These are phyloP conservation scores for Hylodesmum podocarpum DNA, from an alignment of 306 rosid genomes.

Conservation along the genomic window DNA sequence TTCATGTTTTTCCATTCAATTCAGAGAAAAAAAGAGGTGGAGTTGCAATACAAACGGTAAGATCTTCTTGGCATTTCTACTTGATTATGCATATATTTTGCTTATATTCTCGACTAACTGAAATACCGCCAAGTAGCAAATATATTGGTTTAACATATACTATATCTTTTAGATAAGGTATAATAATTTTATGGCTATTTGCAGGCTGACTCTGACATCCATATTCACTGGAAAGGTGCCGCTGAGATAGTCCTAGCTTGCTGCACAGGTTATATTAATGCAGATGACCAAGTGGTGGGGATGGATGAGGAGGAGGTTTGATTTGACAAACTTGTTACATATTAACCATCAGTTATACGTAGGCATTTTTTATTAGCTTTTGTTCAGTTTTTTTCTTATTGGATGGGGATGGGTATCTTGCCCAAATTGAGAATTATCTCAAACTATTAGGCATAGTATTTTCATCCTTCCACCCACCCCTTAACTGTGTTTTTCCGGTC, in stretches of 20 bases:
- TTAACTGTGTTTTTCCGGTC: not conserved
- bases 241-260: slow-evolving; percentile 88
- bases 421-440: not conserved
- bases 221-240: slow-evolving; percentile 98
- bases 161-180: not conserved
- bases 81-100: slow-evolving; percentile 4
- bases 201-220: slow-evolving; percentile 70
- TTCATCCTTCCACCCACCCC: not conserved
- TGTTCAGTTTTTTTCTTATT: not conserved
- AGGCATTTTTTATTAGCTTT: not conserved
- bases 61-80: slow-evolving; percentile 16
- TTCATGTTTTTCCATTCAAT: slow-evolving; percentile 88
- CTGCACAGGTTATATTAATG: slow-evolving; percentile 60
- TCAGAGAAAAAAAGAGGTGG: slow-evolving; percentile 96
- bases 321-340: slow-evolving; percentile 10
- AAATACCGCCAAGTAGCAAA: not conserved
- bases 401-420: not conserved
- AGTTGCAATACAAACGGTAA: slow-evolving; percentile 75
- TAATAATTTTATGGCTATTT: slow-evolving; percentile 5
- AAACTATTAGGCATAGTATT: not conserved
- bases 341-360: not conserved
- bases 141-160: not conserved
- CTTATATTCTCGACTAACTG: not conserved
- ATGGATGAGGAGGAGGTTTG: slow-evolving; percentile 84
- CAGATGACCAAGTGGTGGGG: slow-evolving; percentile 42